Evolutionary conservation across 768 basidiomycete genomes (phyloP).

Genomic region (Phaffia australis): DNA sequence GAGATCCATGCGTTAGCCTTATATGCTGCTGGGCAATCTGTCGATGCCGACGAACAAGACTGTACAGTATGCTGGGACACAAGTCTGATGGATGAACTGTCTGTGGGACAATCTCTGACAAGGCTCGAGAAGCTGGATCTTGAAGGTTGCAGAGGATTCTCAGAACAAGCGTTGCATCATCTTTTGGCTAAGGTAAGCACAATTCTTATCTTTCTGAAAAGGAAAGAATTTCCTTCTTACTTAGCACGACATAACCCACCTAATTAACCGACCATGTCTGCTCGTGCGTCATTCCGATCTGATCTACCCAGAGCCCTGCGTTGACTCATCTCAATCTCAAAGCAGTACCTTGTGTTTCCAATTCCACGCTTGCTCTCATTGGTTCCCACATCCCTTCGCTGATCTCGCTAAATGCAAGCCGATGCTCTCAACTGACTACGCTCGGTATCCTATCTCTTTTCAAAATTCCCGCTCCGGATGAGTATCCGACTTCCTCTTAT

Average conservation of each 20-base stretch:
- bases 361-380: constrained; percentile 62
- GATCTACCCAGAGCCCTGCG: constrained; percentile 36
- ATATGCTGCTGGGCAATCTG: background rate
- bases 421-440: constrained; percentile 49
- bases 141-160: background rate
- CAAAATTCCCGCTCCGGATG: constrained; percentile 12
- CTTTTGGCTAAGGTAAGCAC: constrained; percentile 3
- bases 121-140: background rate
- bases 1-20: background rate
- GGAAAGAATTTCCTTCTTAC: background rate
- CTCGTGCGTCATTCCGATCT: too few relatives aligned
- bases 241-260: too few relatives aligned
- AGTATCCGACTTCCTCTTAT: background rate
- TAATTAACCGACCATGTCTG: too few relatives aligned
- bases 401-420: constrained; percentile 54
- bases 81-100: background rate
- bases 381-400: constrained; percentile 51
- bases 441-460: constrained; percentile 29
- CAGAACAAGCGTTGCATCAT: background rate
- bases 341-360: constrained; percentile 58
- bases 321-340: constrained; percentile 54
- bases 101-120: background rate
- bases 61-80: background rate
- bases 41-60: background rate
- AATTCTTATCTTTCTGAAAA: background rate